Percentiles rank a stretch among this genome's conserved stretches.
These are phyloP conservation scores for Penicillium flavigenum DNA, from an alignment of 495 filamentous ascomycete genomes.

Conservation along the genomic window DNA sequence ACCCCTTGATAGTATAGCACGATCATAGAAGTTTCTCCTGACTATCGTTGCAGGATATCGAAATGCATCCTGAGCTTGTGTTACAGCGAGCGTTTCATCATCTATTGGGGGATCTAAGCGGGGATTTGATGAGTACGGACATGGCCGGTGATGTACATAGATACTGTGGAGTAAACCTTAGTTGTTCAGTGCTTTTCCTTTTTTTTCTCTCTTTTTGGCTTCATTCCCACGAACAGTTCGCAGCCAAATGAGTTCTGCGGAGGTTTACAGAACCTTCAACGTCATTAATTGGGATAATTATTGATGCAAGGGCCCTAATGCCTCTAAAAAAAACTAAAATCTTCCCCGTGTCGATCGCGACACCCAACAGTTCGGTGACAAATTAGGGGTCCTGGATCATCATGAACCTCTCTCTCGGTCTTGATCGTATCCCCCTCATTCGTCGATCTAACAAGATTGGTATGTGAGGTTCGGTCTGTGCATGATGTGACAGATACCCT, in stretches of 20 bases:
- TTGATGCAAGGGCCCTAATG: constrained; percentile 45
- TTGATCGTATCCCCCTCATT: constrained; percentile 33
- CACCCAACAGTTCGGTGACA: constrained; percentile 38
- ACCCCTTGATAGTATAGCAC: constrained; percentile 24
- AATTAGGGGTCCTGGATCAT: constrained; percentile 38
- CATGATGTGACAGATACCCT: constrained; percentile 43
- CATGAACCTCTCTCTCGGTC: constrained; percentile 21
- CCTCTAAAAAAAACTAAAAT: constrained; percentile 10
- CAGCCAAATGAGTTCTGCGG: constrained; percentile 20
- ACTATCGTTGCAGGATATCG: constrained; percentile 25
- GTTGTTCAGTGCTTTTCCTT: not conserved
- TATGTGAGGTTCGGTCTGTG: constrained; percentile 28
- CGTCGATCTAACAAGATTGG: constrained; percentile 26
- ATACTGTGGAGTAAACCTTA: constrained; percentile 9
- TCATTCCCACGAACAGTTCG: constrained; percentile 19
- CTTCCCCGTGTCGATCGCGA: constrained; percentile 41
- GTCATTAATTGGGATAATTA: constrained; percentile 29
- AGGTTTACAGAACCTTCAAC: constrained; percentile 11
- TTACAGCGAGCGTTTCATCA: constrained; percentile 26
- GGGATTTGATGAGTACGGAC: not conserved
- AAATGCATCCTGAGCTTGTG: not conserved
- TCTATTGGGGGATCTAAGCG: constrained; percentile 14
- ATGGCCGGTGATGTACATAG: not conserved
- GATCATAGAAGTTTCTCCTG: constrained; percentile 25
- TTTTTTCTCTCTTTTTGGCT: not conserved